Percentiles rank a stretch among this genome's conserved stretches.
Evolutionary conservation across 495 filamentous ascomycete species (phyloP).

Genomic region (Aspergillus egyptiacus): DNA sequence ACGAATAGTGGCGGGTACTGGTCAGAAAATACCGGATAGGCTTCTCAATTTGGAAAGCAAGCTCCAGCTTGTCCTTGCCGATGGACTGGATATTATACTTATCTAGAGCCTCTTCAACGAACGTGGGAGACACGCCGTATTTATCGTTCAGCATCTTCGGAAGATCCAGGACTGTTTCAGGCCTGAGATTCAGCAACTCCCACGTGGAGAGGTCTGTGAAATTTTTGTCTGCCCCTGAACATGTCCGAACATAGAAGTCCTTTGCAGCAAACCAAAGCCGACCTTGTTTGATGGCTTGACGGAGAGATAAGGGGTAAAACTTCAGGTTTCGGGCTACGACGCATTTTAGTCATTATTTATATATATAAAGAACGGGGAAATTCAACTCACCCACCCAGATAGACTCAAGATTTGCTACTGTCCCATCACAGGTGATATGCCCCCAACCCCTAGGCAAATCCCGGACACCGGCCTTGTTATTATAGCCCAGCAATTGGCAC

Average conservation of each 20-base stretch:
- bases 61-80: constrained; percentile 25
- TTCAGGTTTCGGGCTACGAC: constrained; percentile 41
- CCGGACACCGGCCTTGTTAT: constrained; percentile 16
- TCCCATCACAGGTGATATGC: constrained; percentile 41
- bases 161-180: constrained; percentile 33
- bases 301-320: constrained; percentile 43
- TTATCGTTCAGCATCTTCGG: constrained; percentile 29
- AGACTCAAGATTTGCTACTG: constrained; percentile 44
- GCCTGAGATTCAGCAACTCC: constrained; percentile 29
- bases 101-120: constrained; percentile 25
- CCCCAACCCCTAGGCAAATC: constrained; percentile 27
- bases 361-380: background rate
- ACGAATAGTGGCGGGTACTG: constrained; percentile 42
- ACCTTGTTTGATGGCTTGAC: constrained; percentile 29
- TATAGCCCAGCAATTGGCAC: constrained; percentile 42
- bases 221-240: constrained; percentile 25
- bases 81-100: constrained; percentile 38
- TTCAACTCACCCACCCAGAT: constrained; percentile 30
- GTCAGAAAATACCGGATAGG: constrained; percentile 29
- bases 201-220: constrained; percentile 33
- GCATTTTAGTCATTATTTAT: background rate
- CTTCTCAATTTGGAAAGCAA: constrained; percentile 26
- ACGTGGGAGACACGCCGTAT: constrained; percentile 30
- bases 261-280: constrained; percentile 26
- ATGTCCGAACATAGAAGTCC: constrained; percentile 31